Evolutionary conservation across 768 basidiomycete species (phyloP), one percentile per base, ranked within the genome.

Genomic region (Calocybe cyanea): DNA sequence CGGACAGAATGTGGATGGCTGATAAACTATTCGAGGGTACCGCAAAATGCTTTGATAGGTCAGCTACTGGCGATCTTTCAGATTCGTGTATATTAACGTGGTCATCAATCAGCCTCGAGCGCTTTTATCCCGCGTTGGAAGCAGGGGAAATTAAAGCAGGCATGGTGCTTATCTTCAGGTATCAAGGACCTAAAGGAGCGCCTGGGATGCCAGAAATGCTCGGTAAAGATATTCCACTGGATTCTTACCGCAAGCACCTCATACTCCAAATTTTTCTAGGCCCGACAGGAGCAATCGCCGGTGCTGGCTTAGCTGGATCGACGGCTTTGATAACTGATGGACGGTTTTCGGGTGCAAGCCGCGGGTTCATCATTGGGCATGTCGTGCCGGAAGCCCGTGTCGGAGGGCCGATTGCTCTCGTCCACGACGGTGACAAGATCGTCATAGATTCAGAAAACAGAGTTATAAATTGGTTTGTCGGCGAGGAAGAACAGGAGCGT

Each of bases 131-230:
- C 24, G 77, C 85, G 7, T 76, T 93, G 21, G 80, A 78, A 59
- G 76, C 70, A 2, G 85, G 87, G 10, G 81, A 89, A 57, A 82
- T 93, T 58, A 87, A 75, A 52, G 66, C 81, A 2, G 90, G 91
- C 0, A 84, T 69, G 61, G 80, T 87, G 32, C 69, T 92, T 47
- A 81, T 93, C 36, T 85, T 93, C 70, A 77, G 91, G 48, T 93
- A 92, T 63, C 87, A 88, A 66, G 91, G 91, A 10, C 90, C 92
- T 0, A 91, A 87, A 61, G 90, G 91, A 20, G 91, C 80, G n/a
- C 92, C 89, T 20, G 91, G 91, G 18, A 92, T 91, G 89, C 91
- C 91, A 7, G 90, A 93, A 70, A 76, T 75, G 73, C 58, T 74
- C 6, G 73, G 68, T 71, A 60, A 36, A 38, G 41, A 17, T 23